A percentile compares a stretch with the other conserved stretches of the same genome.
Conservation (phyloP, 495 filamentous ascomycete genomes). For the Penicillium ucsense region DNA sequence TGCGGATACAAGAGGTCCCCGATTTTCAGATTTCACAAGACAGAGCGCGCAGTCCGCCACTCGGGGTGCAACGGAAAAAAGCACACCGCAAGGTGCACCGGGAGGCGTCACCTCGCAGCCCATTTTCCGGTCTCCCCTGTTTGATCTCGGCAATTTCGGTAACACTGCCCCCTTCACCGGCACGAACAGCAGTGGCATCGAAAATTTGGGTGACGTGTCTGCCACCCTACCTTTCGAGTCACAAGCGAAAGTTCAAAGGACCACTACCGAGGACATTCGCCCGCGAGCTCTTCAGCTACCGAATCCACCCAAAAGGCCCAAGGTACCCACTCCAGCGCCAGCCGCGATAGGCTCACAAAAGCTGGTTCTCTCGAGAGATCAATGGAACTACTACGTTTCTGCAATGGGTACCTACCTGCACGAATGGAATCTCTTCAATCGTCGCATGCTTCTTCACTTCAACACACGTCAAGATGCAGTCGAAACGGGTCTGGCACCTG, state of each 20-base stretch:
- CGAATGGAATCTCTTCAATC: conserved; percentile 59
- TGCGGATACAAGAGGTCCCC: conserved; percentile 3
- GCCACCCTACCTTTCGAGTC: conserved; percentile 67
- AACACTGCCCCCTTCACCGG: conserved; percentile 57
- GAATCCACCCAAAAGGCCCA: conserved; percentile 47
- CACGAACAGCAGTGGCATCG: conserved; percentile 44
- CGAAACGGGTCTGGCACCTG: conserved; percentile 36
- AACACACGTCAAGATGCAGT: conserved; percentile 46
- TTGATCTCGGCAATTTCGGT: conserved; percentile 54
- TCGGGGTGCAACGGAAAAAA: conserved; percentile 10
- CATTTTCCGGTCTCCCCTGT: conserved; percentile 6
- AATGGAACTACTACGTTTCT: conserved; percentile 51
- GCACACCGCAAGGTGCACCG: conserved; percentile 15
- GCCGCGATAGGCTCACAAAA: conserved; percentile 14
- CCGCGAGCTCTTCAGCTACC: conserved; percentile 47
- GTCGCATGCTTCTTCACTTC: conserved; percentile 58
- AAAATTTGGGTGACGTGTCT: conserved; percentile 55
- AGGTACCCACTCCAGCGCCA: conserved; percentile 19
- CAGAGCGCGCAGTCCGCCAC: conserved; percentile 10
- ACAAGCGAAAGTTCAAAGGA: conserved; percentile 30
- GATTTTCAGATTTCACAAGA: conserved; percentile 12
- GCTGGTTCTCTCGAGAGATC: conserved; percentile 25
- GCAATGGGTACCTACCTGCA: conserved; percentile 58
- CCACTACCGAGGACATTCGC: conserved; percentile 18
- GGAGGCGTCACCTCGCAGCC: conserved; percentile 30